Percentiles rank a stretch among this genome's conserved stretches.
These are phyloP conservation scores for Lactarius hatsudake DNA, from an alignment of 768 basidiomycete genomes.

Conservation along the genomic window DNA sequence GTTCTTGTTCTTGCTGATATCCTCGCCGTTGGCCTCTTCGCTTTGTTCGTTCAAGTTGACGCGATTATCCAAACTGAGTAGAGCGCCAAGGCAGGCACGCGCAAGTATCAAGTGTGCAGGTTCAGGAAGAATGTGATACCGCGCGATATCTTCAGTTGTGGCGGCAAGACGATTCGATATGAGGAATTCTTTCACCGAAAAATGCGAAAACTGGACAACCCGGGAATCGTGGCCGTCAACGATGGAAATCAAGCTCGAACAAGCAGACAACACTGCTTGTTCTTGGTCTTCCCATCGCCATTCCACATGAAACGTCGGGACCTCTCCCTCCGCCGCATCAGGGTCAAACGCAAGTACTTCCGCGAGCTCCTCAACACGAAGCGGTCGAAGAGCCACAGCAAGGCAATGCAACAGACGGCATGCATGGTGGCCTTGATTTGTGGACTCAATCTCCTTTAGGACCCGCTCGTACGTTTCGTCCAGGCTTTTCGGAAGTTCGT, in stretches of 20 bases:
- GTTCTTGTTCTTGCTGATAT: too few relatives aligned
- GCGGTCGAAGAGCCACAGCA: too few relatives aligned
- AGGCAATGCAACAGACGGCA: too few relatives aligned
- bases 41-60: too few relatives aligned
- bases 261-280: too few relatives aligned
- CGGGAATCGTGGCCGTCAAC: neutral
- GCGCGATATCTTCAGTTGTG: neutral
- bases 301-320: too few relatives aligned
- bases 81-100: neutral
- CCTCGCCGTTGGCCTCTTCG: too few relatives aligned
- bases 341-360: too few relatives aligned
- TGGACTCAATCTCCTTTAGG: neutral
- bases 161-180: neutral
- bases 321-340: too few relatives aligned
- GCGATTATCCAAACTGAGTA: neutral
- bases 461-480: neutral
- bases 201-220: neutral
- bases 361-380: too few relatives aligned
- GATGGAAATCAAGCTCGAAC: neutral
- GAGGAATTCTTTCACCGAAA: neutral
- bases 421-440: neutral
- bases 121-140: neutral
- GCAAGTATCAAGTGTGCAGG: neutral
- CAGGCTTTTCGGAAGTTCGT: neutral
- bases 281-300: too few relatives aligned